A percentile compares a stretch with the other conserved stretches of the same genome.
phyloP scores from a whole-genome alignment of 805 yeast genomes.

The Yarrowia deformans region DNA sequence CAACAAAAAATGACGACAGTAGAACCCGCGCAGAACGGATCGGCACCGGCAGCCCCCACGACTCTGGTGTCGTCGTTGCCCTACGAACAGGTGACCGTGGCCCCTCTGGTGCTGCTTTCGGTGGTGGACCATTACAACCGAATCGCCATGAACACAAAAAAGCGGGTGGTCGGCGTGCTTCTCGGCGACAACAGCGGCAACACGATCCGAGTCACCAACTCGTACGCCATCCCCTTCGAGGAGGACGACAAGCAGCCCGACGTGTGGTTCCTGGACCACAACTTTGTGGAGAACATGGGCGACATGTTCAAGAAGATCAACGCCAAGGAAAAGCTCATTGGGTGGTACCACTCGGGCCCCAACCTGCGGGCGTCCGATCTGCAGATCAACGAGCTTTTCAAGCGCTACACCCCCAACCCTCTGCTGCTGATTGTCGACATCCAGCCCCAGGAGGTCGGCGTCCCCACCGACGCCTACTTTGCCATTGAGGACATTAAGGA shows the following conservation, averaged over 20 bases:
- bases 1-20: slow-evolving; percentile 4
- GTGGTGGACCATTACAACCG: slow-evolving; percentile 96
- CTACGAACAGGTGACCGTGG: slow-evolving; percentile 72
- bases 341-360: slow-evolving; percentile 99
- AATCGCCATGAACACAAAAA: slow-evolving; percentile 72
- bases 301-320: slow-evolving; percentile 98
- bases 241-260: slow-evolving; percentile 91
- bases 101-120: slow-evolving; percentile 91
- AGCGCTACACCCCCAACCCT: slow-evolving; percentile 80
- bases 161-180: slow-evolving; percentile 92
- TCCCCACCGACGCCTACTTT: slow-evolving; percentile 94
- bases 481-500: slow-evolving; percentile 95
- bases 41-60: slow-evolving; percentile 18
- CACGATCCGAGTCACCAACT: slow-evolving; percentile 79
- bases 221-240: slow-evolving; percentile 97
- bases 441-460: slow-evolving; percentile 80
- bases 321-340: slow-evolving; percentile 93
- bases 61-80: slow-evolving; percentile 29
- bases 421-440: slow-evolving; percentile 90
- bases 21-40: slow-evolving; percentile 3
- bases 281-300: slow-evolving; percentile 93
- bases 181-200: slow-evolving; percentile 74
- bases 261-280: slow-evolving; percentile 97
- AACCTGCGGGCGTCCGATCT: slow-evolving; percentile 86
- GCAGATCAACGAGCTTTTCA: slow-evolving; percentile 88